Conservation (phyloP, 169 alveolate species). For the Plasmodium blacklocki region DNA sequence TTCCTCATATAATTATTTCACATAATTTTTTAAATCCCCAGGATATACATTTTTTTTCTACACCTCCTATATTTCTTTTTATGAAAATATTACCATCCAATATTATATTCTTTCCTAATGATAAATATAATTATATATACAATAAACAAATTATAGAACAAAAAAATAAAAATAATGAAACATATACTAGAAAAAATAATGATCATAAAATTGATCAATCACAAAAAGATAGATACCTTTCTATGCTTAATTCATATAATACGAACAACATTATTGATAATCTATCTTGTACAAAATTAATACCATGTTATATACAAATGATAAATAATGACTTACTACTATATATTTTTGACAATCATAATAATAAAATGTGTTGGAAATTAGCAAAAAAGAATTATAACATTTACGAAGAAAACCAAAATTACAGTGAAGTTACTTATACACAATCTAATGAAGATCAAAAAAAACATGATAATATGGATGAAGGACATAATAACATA, state of each 20-base stretch:
- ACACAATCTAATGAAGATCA: background rate
- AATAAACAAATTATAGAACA: background rate
- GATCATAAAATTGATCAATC: constrained; percentile 1
- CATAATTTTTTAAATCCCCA: constrained; percentile 22
- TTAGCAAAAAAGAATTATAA: constrained; percentile 39
- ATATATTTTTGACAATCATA: constrained; percentile 54
- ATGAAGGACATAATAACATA: too few relatives aligned
- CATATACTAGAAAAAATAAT: background rate
- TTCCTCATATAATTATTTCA: constrained; percentile 44
- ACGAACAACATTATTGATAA: background rate
- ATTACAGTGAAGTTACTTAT: background rate
- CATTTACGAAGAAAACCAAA: constrained; percentile 12
- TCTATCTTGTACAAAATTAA: constrained; percentile 5
- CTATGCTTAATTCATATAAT: background rate
- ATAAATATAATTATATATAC: background rate
- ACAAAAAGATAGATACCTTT: background rate
- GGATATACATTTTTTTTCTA: background rate
- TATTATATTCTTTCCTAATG: constrained; percentile 20
- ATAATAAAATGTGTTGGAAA: constrained; percentile 67
- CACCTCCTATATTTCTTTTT: constrained; percentile 28
- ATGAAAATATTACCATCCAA: constrained; percentile 24
- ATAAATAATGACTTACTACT: constrained; percentile 42
- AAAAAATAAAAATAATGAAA: constrained; percentile 22
- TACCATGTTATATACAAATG: constrained; percentile 69
- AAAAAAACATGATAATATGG: background rate